Percentiles rank a stretch among this genome's conserved stretches.
phyloP scores from a whole-genome alignment of 495 filamentous ascomycete genomes.

The Thermothielavioides terrestris region DNA sequence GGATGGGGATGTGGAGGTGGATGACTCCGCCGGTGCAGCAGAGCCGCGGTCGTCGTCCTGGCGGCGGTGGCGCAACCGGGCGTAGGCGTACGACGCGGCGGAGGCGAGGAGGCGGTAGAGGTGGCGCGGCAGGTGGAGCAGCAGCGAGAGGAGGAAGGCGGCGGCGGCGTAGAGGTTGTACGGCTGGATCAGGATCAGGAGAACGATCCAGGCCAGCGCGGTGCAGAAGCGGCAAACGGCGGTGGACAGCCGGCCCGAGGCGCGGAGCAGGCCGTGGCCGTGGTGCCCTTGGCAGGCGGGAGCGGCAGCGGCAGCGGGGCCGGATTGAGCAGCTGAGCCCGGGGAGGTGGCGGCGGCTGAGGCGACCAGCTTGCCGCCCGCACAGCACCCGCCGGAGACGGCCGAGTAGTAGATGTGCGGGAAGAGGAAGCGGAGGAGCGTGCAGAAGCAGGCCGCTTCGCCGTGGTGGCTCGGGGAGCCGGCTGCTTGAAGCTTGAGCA shows the following conservation, averaged over 20 bases:
- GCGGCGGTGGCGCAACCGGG: neutral
- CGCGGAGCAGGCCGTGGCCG: conserved; percentile 16
- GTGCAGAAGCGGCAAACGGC: conserved; percentile 16
- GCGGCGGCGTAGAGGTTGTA: conserved; percentile 6
- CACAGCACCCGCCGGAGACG: conserved; percentile 10
- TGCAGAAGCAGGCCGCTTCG: conserved; percentile 18
- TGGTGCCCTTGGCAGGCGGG: conserved; percentile 11
- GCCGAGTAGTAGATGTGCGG: conserved; percentile 4
- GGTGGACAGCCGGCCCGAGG: conserved; percentile 2
- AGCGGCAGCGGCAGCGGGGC: no score
- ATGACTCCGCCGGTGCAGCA: no score
- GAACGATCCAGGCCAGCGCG: conserved; percentile 10
- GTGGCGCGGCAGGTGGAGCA: conserved; percentile 1
- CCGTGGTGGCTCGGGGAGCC: neutral
- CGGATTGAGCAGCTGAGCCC: no score
- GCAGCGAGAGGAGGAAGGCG: neutral
- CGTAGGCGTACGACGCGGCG: neutral
- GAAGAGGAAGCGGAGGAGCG: conserved; percentile 12
- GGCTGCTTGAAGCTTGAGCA: neutral
- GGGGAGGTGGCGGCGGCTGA: no score
- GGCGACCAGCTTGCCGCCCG: neutral
- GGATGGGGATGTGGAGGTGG: neutral
- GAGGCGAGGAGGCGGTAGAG: neutral
- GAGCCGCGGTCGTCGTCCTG: no score
- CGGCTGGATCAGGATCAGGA: conserved; percentile 15